Percentiles rank a stretch among this genome's conserved stretches.
phyloP scores from a whole-genome alignment of 2,329 filamentous ascomycete genomes.

The Shiraia bambusicola region DNA sequence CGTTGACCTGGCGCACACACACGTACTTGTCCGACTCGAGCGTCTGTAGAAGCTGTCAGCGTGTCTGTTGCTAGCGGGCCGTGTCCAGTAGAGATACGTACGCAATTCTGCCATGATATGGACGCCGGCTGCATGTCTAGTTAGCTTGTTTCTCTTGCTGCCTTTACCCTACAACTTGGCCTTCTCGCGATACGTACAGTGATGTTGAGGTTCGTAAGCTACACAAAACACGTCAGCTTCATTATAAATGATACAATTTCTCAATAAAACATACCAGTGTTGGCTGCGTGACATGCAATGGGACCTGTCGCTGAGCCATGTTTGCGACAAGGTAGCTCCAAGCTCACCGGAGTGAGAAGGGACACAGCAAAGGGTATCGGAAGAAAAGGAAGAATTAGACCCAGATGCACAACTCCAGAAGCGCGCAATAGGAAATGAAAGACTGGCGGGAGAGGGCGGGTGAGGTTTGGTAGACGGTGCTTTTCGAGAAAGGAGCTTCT shows the following conservation, averaged over 20 bases:
- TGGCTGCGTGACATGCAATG: conserved; percentile 77
- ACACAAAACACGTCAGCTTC: conserved; percentile 34
- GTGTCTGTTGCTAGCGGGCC: conserved; percentile 6
- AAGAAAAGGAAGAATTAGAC: conserved; percentile 39
- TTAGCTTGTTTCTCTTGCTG: conserved; percentile 32
- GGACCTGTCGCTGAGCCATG: conserved; percentile 78
- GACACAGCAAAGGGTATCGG: conserved; percentile 37
- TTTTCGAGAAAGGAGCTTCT: conserved; percentile 27
- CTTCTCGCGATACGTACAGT: conserved; percentile 43
- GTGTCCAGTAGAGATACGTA: conserved; percentile 50
- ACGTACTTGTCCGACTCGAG: conserved; percentile 97
- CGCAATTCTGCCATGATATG: conserved; percentile 86
- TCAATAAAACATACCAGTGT: conserved; percentile 62
- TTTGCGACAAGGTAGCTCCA: conserved; percentile 45
- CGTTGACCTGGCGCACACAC: conserved; percentile 93
- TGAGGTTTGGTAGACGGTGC: conserved; percentile 30
- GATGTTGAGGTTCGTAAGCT: conserved; percentile 52
- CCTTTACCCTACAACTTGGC: conserved; percentile 15
- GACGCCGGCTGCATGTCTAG: conserved; percentile 57
- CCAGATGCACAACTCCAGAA: conserved; percentile 42
- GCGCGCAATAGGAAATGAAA: conserved; percentile 43
- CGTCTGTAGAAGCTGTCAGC: conserved; percentile 61
- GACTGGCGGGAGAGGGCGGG: conserved; percentile 31
- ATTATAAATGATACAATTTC: conserved; percentile 1
- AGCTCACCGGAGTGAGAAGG: conserved; percentile 41